Conservation (phyloP, 208 protist genomes). For the Strigomonas culicis region DNA sequence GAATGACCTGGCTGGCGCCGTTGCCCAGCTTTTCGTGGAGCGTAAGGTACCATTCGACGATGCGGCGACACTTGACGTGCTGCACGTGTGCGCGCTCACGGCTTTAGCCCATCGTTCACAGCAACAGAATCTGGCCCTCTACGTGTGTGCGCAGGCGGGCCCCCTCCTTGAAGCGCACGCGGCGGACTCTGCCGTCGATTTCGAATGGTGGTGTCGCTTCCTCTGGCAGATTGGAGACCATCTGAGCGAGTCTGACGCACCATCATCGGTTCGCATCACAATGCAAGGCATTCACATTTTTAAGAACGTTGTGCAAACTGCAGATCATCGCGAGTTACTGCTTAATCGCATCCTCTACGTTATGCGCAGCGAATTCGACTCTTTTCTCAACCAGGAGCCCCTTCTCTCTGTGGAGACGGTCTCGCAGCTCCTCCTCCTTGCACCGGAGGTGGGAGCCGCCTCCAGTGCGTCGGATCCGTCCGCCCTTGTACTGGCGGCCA, state of each 20-base stretch:
- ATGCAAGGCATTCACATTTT: constrained; percentile 1
- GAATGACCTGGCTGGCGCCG: too few relatives aligned
- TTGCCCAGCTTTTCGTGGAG: too few relatives aligned
- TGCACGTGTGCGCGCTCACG: too few relatives aligned
- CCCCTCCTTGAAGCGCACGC: constrained; percentile 8
- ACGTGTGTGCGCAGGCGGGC: constrained; percentile 10
- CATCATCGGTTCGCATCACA: constrained; percentile 11
- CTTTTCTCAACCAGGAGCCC: constrained; percentile 15
- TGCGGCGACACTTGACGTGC: too few relatives aligned
- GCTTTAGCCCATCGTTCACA: too few relatives aligned
- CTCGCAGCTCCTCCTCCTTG: not conserved
- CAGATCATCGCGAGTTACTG: constrained; percentile 4
- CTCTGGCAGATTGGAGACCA: constrained; percentile 27
- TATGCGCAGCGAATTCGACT: constrained; percentile 28
- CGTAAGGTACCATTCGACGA: too few relatives aligned
- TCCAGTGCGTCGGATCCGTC: too few relatives aligned
- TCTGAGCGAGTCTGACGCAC: constrained; percentile 5
- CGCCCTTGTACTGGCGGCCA: too few relatives aligned
- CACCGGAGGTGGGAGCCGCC: not conserved
- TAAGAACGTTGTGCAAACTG: not conserved
- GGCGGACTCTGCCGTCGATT: not conserved
- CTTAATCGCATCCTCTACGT: constrained; percentile 4
- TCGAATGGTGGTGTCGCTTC: constrained; percentile 36
- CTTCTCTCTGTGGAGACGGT: constrained; percentile 15
- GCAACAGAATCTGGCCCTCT: too few relatives aligned